Conservation (phyloP, 2,329 filamentous ascomycete genomes). For the Aspergillus aculeatinus region DNA sequence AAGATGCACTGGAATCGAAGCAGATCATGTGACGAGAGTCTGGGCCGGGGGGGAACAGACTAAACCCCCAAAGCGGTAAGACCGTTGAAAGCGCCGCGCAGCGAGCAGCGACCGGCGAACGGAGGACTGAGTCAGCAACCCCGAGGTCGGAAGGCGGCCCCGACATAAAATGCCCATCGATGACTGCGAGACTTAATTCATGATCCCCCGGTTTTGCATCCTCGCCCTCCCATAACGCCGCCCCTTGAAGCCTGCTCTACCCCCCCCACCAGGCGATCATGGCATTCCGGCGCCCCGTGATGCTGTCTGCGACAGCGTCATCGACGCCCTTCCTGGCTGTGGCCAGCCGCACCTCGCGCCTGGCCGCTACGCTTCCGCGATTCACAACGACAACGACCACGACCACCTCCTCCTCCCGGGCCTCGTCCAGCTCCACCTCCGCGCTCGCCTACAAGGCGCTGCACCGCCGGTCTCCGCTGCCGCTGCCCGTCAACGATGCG, state of each 20-base stretch:
- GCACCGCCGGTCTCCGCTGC: slow-evolving; percentile 82
- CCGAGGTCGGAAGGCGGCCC: slow-evolving; percentile 36
- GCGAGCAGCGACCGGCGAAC: slow-evolving; percentile 10
- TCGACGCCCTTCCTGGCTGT: slow-evolving; percentile 31
- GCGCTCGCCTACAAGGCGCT: slow-evolving; percentile 97
- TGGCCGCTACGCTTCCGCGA: slow-evolving; percentile 29
- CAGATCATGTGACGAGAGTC: neutral
- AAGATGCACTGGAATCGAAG: neutral
- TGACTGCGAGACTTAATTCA: slow-evolving; percentile 13
- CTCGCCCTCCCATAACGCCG: neutral
- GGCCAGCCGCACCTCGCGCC: slow-evolving; percentile 29
- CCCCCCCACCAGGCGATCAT: slow-evolving; percentile 27
- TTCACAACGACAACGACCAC: slow-evolving; percentile 18
- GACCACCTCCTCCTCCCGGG: slow-evolving; percentile 20
- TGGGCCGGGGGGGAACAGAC: neutral
- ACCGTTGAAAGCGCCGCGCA: slow-evolving; percentile 8
- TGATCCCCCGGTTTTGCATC: slow-evolving; percentile 8
- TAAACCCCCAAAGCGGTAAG: slow-evolving; percentile 17
- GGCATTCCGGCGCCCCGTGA: slow-evolving; percentile 41
- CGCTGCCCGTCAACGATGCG: slow-evolving; percentile 73
- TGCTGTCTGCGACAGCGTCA: slow-evolving; percentile 30
- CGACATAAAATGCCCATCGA: slow-evolving; percentile 22
- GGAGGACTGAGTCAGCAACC: slow-evolving; percentile 33
- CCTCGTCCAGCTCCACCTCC: slow-evolving; percentile 69
- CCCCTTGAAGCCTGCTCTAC: slow-evolving; percentile 13